Evolutionary conservation across 2,329 filamentous ascomycete species (phyloP).

Genomic region (Metarhizium guizhouense): DNA sequence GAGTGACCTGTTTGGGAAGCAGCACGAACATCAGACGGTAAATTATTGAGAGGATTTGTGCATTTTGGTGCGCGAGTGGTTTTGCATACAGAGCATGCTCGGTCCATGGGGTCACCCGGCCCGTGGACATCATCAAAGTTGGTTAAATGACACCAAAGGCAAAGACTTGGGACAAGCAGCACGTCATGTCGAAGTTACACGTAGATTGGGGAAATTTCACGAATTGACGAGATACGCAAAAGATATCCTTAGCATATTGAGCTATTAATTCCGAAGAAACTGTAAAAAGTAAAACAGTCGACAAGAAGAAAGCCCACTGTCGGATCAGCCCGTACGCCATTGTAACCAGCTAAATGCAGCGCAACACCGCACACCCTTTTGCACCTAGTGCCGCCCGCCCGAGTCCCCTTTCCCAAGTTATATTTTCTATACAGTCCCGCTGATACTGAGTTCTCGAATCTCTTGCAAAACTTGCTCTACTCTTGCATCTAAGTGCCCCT

Average conservation of each 20-base stretch:
- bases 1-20: slow-evolving; percentile 34
- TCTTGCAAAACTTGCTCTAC: slow-evolving; percentile 96
- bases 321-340: slow-evolving; percentile 1
- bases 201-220: neutral
- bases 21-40: slow-evolving; percentile 11
- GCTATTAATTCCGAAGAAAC: neutral
- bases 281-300: neutral
- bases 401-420: neutral
- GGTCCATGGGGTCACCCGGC: no score
- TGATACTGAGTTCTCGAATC: slow-evolving; percentile 94
- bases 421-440: slow-evolving; percentile 48
- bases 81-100: no score
- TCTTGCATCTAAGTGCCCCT: slow-evolving; percentile 80
- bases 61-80: no score
- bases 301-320: neutral
- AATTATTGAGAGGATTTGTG: neutral
- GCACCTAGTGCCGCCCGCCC: neutral
- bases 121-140: no score
- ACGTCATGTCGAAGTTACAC: neutral
- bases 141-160: no score
- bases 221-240: neutral
- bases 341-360: neutral
- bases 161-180: neutral
- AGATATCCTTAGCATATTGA: neutral
- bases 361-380: neutral